Evolutionary conservation across 768 basidiomycete species (phyloP).

Genomic region (Cyathus striatus): DNA sequence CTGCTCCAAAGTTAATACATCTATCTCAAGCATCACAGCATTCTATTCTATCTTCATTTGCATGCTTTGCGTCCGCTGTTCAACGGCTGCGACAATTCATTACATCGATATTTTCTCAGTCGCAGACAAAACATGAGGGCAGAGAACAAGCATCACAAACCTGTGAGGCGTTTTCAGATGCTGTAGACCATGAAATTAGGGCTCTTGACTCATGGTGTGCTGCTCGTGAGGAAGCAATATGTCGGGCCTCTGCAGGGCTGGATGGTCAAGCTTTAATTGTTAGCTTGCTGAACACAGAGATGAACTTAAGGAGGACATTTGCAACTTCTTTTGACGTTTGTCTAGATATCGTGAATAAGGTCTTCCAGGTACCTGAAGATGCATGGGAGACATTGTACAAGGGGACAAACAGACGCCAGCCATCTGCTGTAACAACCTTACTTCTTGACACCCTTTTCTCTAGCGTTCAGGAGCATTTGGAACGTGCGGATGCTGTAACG

Average conservation of each 20-base stretch:
- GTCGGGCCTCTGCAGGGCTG: conserved; percentile 47
- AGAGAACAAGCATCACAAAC: conserved; percentile 41
- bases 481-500: conserved; percentile 50
- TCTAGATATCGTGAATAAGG: conserved; percentile 38
- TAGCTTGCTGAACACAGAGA: conserved; percentile 65
- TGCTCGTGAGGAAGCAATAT: conserved; percentile 59
- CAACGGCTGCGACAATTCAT: conserved; percentile 62
- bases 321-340: conserved; percentile 54
- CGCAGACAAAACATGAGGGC: conserved; percentile 11
- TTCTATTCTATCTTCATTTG: conserved; percentile 60
- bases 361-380: conserved; percentile 22
- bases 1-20: conserved; percentile 59
- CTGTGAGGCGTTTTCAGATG: conserved; percentile 80
- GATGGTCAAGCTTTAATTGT: conserved; percentile 41
- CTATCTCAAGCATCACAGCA: conserved; percentile 60
- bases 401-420: conserved; percentile 23
- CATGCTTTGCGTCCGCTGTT: conserved; percentile 52
- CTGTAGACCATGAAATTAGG: conserved; percentile 55
- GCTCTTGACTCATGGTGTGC: conserved; percentile 70
- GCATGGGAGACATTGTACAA: conserved; percentile 13
- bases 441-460: conserved; percentile 61
- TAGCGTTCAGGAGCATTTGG: conserved; percentile 52
- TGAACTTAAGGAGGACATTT: conserved; percentile 51
- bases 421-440: conserved; percentile 49
- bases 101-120: conserved; percentile 37